Evolutionary conservation across 2,329 filamentous ascomycete genomes (phyloP).

Genomic region (Macrophomina phaseolina): DNA sequence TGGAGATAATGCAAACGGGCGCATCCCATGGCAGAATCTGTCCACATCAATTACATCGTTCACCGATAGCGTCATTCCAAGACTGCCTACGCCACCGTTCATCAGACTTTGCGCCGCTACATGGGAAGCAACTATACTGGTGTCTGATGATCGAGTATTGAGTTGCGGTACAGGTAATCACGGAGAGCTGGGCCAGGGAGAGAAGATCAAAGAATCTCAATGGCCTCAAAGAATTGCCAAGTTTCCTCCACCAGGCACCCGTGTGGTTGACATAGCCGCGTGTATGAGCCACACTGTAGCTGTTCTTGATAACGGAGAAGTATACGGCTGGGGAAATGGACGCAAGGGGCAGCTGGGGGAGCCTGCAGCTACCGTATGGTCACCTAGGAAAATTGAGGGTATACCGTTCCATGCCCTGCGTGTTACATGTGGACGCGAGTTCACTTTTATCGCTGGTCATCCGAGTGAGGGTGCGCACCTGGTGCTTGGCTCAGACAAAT

Average conservation of each 20-base stretch:
- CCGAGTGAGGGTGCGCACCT: slow-evolving; percentile 63
- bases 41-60: neutral
- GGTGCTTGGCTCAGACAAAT: slow-evolving; percentile 79
- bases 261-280: slow-evolving; percentile 68
- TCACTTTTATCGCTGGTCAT: slow-evolving; percentile 72
- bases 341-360: slow-evolving; percentile 83
- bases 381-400: slow-evolving; percentile 45
- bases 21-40: slow-evolving; percentile 19
- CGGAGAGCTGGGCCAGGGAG: slow-evolving; percentile 74
- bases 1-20: slow-evolving; percentile 63
- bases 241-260: slow-evolving; percentile 67
- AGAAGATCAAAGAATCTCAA: slow-evolving; percentile 32
- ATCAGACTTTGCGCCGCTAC: slow-evolving; percentile 67
- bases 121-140: slow-evolving; percentile 72
- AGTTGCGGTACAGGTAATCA: slow-evolving; percentile 70
- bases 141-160: slow-evolving; percentile 64
- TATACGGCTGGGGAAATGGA: slow-evolving; percentile 87
- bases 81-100: neutral
- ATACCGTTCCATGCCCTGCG: slow-evolving; percentile 66
- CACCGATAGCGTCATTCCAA: slow-evolving; percentile 14
- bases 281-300: slow-evolving; percentile 79
- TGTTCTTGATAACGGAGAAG: slow-evolving; percentile 75
- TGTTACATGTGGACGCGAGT: slow-evolving; percentile 82
- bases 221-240: slow-evolving; percentile 61
- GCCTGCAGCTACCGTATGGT: slow-evolving; percentile 47